Conservation (phyloP, 2,329 filamentous ascomycete species). For the Myriosclerotinia duriaeana region DNA sequence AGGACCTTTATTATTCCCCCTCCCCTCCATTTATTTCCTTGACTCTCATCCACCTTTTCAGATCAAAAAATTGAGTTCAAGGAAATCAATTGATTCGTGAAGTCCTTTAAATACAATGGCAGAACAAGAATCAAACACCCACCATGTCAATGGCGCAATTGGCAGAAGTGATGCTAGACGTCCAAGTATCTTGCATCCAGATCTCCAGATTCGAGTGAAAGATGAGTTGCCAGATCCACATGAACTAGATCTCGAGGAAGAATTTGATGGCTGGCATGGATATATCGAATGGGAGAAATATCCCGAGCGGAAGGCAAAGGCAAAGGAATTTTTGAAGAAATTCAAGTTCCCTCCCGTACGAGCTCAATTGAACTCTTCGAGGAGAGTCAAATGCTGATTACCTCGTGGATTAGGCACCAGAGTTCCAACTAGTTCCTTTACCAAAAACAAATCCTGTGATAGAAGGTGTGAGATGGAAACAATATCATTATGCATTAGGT, state of each 20-base stretch:
- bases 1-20: neutral
- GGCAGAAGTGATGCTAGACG: constrained; percentile 8
- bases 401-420: constrained; percentile 42
- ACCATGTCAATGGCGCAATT: neutral
- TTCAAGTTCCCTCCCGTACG: constrained; percentile 48
- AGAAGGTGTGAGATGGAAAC: constrained; percentile 56
- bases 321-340: constrained; percentile 53
- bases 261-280: constrained; percentile 24
- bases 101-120: neutral
- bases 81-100: neutral
- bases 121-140: neutral
- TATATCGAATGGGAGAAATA: constrained; percentile 72
- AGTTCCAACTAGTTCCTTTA: constrained; percentile 56
- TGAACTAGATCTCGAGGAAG: constrained; percentile 21
- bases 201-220: constrained; percentile 22
- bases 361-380: neutral
- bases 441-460: constrained; percentile 59
- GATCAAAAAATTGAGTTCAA: neutral
- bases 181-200: constrained; percentile 22
- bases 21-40: neutral
- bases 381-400: constrained; percentile 1
- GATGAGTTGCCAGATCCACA: constrained; percentile 19
- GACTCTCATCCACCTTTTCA: neutral
- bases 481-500: constrained; percentile 56
- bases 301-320: constrained; percentile 63